These are phyloP conservation scores for Lactarius trivialis DNA, from an alignment of 768 basidiomycete species.

Conservation along the genomic window DNA sequence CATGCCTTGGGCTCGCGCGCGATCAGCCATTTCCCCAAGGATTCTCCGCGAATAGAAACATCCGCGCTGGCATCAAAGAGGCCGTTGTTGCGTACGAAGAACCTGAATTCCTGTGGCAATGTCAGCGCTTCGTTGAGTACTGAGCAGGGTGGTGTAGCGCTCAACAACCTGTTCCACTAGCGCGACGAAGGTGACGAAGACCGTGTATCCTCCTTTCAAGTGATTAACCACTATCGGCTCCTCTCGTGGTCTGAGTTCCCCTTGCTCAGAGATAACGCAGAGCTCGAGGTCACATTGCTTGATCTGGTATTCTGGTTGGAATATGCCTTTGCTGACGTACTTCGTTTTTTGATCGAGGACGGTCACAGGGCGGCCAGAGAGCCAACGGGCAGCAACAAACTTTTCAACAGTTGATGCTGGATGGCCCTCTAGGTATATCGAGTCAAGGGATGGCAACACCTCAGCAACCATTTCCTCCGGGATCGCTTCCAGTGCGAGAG, in stretches of 20 bases:
- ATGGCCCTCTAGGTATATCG: too few relatives aligned
- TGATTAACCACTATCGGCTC: neutral
- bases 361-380: too few relatives aligned
- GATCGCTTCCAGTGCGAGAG: too few relatives aligned
- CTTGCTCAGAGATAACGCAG: constrained; percentile 4
- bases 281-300: constrained; percentile 12
- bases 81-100: constrained; percentile 10
- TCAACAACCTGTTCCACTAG: constrained; percentile 6
- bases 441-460: too few relatives aligned
- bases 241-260: constrained; percentile 10
- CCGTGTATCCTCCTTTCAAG: neutral
- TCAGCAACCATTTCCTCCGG: too few relatives aligned
- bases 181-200: constrained; percentile 7
- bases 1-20: constrained; percentile 6
- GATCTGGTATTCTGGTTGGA: constrained; percentile 9
- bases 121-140: neutral
- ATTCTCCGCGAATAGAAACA: neutral
- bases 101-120: neutral
- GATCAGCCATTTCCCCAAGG: constrained; percentile 16
- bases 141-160: neutral
- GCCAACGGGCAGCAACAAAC: too few relatives aligned
- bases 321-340: too few relatives aligned
- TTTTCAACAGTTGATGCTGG: too few relatives aligned
- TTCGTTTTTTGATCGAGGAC: too few relatives aligned
- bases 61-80: constrained; percentile 8